Evolutionary conservation across 768 basidiomycete species (phyloP), one percentile per base, ranked within the genome.

Genomic region (Lentinula aciculospora): DNA sequence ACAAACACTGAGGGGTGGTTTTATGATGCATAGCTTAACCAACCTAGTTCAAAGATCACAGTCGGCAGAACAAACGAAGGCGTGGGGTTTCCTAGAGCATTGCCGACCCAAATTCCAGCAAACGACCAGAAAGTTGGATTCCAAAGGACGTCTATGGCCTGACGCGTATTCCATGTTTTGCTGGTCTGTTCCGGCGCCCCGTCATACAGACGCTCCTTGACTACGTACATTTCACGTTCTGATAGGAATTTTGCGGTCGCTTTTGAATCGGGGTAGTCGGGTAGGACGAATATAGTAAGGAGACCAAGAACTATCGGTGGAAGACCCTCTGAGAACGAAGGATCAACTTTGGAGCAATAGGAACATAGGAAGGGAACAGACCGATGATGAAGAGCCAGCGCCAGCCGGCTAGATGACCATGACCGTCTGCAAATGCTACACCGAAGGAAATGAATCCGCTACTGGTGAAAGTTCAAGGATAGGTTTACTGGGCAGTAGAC

Each of bases 81-180:
- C 27, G 53, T 54, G 1, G 53, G 53, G 9, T 54, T 54, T 54
- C 53, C 53, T 0, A 54, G 28, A 4, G 53, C 29, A 27, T 54
- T 54, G 53, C 31, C 25, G 37, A 54, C 53, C 53, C 53, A 54
- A 15, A 54, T 36, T 3, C 53, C 53, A 17, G 29, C 31, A 25
- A 54, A 54, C 15, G 53, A 34, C 53, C 53, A 54, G n/a, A 54
- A 54, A 4, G 53, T 54, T 8, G 53, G 53, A 54, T 54, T 36
- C 21, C 36, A 21, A 19, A 54, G 37, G 32, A 54, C 19, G 15
- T 36, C 39, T 13, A 54, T 28, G n/a, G 53, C 53, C 17, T 54
- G 53, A 32, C 34, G 29, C 23, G 34, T 54, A 39, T 54, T 39
- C 53, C 53, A 54, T 13, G 53, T 54, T 29, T 5, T 23, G 10